Percentiles rank a stretch among this genome's conserved stretches.
These are phyloP conservation scores for Grigorovia transvaalensis DNA, from an alignment of 805 yeast species.

Conservation along the genomic window DNA sequence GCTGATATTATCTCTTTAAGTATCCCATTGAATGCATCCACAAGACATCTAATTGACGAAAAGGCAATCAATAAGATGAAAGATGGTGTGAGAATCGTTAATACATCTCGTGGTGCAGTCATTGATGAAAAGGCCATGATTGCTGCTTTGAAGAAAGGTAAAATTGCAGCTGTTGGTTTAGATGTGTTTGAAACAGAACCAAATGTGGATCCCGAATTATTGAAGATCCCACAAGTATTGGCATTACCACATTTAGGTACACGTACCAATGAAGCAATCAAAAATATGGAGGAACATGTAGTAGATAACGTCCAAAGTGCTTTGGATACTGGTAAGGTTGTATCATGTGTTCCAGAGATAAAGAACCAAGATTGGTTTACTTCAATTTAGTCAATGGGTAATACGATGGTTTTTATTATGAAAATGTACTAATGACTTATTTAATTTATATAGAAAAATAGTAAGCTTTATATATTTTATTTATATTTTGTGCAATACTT, in stretches of 20 bases:
- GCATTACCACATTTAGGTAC: constrained; percentile 89
- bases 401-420: no score
- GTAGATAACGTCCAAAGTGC: constrained; percentile 55
- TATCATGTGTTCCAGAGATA: constrained; percentile 75
- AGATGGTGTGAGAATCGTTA: constrained; percentile 62
- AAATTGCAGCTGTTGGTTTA: constrained; percentile 56
- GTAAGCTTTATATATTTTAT: no score
- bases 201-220: constrained; percentile 50
- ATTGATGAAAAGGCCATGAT: constrained; percentile 55
- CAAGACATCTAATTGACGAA: constrained; percentile 58
- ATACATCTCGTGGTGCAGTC: constrained; percentile 85
- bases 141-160: constrained; percentile 48
- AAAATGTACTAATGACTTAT: no score
- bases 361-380: constrained; percentile 24
- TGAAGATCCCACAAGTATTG: constrained; percentile 55
- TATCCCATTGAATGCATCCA: constrained; percentile 63
- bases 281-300: constrained; percentile 71
- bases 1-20: constrained; percentile 68
- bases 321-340: constrained; percentile 56
- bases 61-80: constrained; percentile 60
- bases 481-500: no score
- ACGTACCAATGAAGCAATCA: constrained; percentile 60
- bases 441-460: no score
- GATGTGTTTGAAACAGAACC: constrained; percentile 78
- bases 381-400: not conserved